A percentile compares a stretch with the other conserved stretches of the same genome.
Evolutionary conservation across 345 rosid species (phyloP).

Genomic region (Raphanus raphanistrum): DNA sequence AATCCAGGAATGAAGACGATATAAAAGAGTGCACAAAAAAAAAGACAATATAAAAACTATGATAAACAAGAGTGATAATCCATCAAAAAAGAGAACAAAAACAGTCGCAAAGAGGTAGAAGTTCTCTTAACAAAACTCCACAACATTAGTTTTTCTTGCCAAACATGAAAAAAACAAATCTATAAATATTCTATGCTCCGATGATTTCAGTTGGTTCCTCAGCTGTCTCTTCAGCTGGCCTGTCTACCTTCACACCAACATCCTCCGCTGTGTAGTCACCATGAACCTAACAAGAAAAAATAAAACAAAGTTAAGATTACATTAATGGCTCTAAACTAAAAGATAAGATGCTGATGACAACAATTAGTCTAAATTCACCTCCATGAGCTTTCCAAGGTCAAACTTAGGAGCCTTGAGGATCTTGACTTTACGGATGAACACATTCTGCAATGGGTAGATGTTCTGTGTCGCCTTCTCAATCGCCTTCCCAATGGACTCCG

Average conservation of each 20-base stretch:
- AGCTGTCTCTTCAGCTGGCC: conserved; percentile 33
- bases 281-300: conserved; percentile 25
- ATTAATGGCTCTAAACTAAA: not conserved
- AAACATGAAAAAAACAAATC: conserved; percentile 10
- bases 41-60: not conserved
- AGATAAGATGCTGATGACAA: not conserved
- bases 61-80: not conserved
- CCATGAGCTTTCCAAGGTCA: conserved; percentile 95
- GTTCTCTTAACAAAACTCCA: not conserved
- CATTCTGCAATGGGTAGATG: conserved; percentile 89
- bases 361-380: conserved; percentile 37
- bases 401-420: conserved; percentile 94
- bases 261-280: conserved; percentile 40
- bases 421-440: conserved; percentile 83
- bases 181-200: conserved; percentile 35
- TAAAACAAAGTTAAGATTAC: not conserved
- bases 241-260: conserved; percentile 42
- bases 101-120: not conserved
- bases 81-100: conserved; percentile 33
- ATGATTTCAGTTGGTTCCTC: conserved; percentile 35
- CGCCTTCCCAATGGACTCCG: conserved; percentile 79
- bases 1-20: not conserved
- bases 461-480: conserved; percentile 77
- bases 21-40: not conserved
- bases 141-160: conserved; percentile 11